Conservation (phyloP, 176 grass and related monocot genomes). For the Bonia amplexicaulis region DNA sequence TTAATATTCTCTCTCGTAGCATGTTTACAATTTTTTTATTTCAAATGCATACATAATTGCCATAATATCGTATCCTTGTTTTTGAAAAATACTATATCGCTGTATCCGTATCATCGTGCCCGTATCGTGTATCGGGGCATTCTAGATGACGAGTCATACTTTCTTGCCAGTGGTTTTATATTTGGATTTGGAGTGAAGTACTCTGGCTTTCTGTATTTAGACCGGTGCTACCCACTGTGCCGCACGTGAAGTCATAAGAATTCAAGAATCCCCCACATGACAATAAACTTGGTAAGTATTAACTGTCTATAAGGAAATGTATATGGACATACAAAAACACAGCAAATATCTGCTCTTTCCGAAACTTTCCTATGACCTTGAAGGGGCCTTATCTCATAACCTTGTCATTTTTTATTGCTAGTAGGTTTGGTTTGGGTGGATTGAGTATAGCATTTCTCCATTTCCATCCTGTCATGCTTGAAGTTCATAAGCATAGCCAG, state of each 20-base stretch:
- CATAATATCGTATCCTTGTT: too few relatives aligned
- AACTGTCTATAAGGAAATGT: slow-evolving; percentile 1
- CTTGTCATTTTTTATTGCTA: too few relatives aligned
- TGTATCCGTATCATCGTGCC: too few relatives aligned
- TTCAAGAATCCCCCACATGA: slow-evolving; percentile 35
- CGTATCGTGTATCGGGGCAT: too few relatives aligned
- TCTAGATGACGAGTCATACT: background rate
- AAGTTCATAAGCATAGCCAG: background rate
- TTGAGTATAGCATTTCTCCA: background rate
- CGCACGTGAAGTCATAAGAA: background rate
- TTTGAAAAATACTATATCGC: too few relatives aligned
- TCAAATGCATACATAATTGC: too few relatives aligned
- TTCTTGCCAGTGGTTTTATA: slow-evolving; percentile 26
- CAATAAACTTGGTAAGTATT: slow-evolving; percentile 26
- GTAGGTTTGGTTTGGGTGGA: slow-evolving; percentile 29
- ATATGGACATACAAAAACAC: background rate
- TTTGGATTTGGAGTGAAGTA: slow-evolving; percentile 60
- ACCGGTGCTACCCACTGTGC: background rate
- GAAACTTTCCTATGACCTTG: too few relatives aligned
- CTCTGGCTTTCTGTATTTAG: slow-evolving; percentile 53
- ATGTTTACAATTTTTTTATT: too few relatives aligned
- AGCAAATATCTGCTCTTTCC: slow-evolving; percentile 17
- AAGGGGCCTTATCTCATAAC: too few relatives aligned
- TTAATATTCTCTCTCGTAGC: too few relatives aligned
- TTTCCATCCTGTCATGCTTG: too few relatives aligned